Conservation (phyloP, 768 basidiomycete genomes). For the Boletus sensibilis region DNA sequence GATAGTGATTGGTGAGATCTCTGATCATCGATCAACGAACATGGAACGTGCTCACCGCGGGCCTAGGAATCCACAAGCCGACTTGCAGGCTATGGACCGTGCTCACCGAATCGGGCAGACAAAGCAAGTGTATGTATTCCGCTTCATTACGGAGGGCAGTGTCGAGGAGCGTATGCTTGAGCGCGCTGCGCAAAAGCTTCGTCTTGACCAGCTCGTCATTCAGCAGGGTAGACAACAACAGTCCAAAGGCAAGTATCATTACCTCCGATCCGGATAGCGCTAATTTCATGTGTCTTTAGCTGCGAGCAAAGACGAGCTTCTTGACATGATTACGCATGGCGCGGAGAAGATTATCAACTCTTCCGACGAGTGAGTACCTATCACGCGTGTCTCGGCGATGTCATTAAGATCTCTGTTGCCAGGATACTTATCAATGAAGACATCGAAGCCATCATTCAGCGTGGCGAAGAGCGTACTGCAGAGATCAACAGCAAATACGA, state of each 20-base stretch:
- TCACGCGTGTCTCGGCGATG: not conserved
- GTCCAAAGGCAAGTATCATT: conserved; percentile 60
- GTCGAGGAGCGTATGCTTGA: conserved; percentile 92
- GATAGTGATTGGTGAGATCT: conserved; percentile 86
- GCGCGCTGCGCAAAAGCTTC: conserved; percentile 88
- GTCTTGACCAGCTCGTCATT: conserved; percentile 94
- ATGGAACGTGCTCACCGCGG: not conserved
- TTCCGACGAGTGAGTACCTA: conserved; percentile 57
- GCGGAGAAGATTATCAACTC: conserved; percentile 95
- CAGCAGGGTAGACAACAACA: conserved; percentile 89
- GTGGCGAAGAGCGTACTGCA: conserved; percentile 86
- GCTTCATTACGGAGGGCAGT: conserved; percentile 83
- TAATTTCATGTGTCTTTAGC: conserved; percentile 41
- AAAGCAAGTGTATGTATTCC: conserved; percentile 84
- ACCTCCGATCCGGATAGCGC: not conserved
- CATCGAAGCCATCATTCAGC: conserved; percentile 90
- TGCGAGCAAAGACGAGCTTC: conserved; percentile 90
- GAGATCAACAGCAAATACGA: conserved; percentile 93
- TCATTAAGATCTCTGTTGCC: not conserved
- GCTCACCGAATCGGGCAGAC: conserved; percentile 97
- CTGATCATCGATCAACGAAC: not conserved
- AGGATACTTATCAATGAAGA: conserved; percentile 82
- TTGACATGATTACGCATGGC: conserved; percentile 98
- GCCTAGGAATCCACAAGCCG: conserved; percentile 94
- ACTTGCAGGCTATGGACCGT: conserved; percentile 98